These are phyloP conservation scores for Chaetomiaceae sp. DNA, from an alignment of 2,329 filamentous ascomycete genomes.

Conservation along the genomic window DNA sequence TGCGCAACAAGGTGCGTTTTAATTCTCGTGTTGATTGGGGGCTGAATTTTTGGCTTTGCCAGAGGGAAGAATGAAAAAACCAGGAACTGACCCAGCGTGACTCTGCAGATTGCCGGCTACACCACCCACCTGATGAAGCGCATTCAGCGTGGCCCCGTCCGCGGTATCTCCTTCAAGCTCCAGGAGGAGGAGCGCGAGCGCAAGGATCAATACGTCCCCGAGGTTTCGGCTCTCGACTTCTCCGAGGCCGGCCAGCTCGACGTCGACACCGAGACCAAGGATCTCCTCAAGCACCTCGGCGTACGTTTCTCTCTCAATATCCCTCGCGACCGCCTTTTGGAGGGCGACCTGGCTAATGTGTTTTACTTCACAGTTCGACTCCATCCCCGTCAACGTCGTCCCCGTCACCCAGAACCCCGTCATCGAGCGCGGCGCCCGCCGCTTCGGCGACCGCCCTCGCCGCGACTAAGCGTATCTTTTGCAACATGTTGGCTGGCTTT, in stretches of 20 bases:
- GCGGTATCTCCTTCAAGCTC: conserved; percentile 99
- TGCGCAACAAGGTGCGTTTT: conserved; percentile 86
- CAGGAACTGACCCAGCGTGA: not conserved
- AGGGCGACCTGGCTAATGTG: conserved; percentile 22
- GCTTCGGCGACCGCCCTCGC: conserved; percentile 42
- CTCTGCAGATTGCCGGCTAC: conserved; percentile 83
- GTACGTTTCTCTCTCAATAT: conserved; percentile 57
- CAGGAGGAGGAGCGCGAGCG: conserved; percentile 99
- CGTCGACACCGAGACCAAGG: conserved; percentile 96
- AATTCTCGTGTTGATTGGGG: too few relatives aligned
- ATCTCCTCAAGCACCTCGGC: conserved; percentile 96
- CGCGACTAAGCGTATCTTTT: conserved; percentile 38
- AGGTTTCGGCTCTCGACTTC: conserved; percentile 98
- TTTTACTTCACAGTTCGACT: conserved; percentile 69
- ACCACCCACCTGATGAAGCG: conserved; percentile 99
- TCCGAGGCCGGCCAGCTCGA: conserved; percentile 90
- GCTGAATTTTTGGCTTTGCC: too few relatives aligned
- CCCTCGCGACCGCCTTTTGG: too few relatives aligned
- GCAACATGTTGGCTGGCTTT: conserved; percentile 10
- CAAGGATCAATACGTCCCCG: conserved; percentile 99
- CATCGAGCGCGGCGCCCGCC: conserved; percentile 62
- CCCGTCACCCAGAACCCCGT: conserved; percentile 83
- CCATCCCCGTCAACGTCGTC: conserved; percentile 93
- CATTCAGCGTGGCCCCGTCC: conserved; percentile 98
- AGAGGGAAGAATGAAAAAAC: not conserved